Evolutionary conservation across 768 basidiomycete genomes (phyloP), one percentile per base, ranked within the genome.

Genomic region (Tylopilus rubrobrunneus): DNA sequence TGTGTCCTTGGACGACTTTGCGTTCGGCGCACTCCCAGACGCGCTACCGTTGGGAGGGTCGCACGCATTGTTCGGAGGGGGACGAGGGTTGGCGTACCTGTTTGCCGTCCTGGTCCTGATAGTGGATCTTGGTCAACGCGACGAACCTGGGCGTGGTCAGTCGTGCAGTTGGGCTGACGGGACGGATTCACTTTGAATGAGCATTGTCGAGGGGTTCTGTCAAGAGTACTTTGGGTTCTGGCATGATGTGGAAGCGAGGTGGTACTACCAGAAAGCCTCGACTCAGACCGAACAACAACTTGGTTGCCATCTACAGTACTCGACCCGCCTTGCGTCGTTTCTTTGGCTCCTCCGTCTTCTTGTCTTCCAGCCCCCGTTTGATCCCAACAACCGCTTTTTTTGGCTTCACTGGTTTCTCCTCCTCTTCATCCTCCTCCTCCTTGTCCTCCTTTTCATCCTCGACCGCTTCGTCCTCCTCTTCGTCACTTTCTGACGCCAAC

Each of bases 11-110:
- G 2, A 92, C 92, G 12, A 90, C 92, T 64, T 83, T 89, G 36
- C 95, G 78, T 61, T 90, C 85, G 10, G 94, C 94, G 54, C 76
- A 85, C 71, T 97, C 95, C 94, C 95, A 98, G n/a, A 79, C 62
- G 52, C 92, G 76, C 87, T 95, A 60, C 14, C 41, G 45, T 42
- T 42, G 7, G 10, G n/a, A 5, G n/a, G 14, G 12, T 27, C 27
- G 29, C 28, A 44, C 3, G 0, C 7, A 29, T 29, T 21, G 45
- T 1, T 12, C 8, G 7, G 34, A 8, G 34, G 27, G 27, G 3
- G 10, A 19, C 7, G 33, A n/a, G 55, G 19, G 19, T 3, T 4
- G 21, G 49, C 43, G 53, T 55, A 89, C 92, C 75, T 88, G 76
- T 63, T 75, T 81, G 2, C 93, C 92, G 12, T 84, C 82, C 58